Evolutionary conservation across 1,284 basidiomycete genomes (phyloP), one percentile per base, ranked within the genome.

Genomic region (Anthracocystis walkeri): DNA sequence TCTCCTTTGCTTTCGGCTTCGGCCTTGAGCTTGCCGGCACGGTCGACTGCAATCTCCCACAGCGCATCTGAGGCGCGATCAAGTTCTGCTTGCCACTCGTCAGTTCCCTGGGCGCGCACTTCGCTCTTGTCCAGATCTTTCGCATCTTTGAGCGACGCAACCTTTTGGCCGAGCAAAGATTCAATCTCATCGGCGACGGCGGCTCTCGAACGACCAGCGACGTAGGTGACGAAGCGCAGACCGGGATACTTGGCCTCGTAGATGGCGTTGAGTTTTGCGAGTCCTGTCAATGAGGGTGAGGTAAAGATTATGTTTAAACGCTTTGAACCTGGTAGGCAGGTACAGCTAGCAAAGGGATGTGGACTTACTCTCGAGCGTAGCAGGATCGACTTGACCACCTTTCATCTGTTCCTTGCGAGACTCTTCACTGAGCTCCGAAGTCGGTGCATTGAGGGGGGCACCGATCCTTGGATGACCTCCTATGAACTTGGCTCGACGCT

Each of bases 131-230:
- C 53, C 8, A 79, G 62, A 16, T 78, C 64, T 10, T 58, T 58
- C 8, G 70, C 61, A 41, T 60, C 52, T 5, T 61, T 52, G 41
- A 76, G 68, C 0, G 42, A 49, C 5, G 76, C 59, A 10, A 62
- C 50, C 40, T 58, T 59, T 27, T 72, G 38, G 18, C 79, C 77
- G 12, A 84, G 65, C 31, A 82, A 18, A 10, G 48, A 46, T 2
- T 61, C 75, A 35, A 82, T 51, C 58, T 81, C 80, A n/a, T 76
- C 78, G 20, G 69, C 66, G 5, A 79, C 68, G 2, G 63, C 67
- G 40, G 85, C 53, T 93, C 93, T 21, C 92, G 79, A 69, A 20
- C 78, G 69, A n/a, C 77, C 80, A 10, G 77, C 81, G 20, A 80
- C 82, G 33, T 75, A 82, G 4, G 84, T 83, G 18, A 85, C 80